Percentiles rank a stretch among this genome's conserved stretches.
Evolutionary conservation across 225 moss, liverwort and hornwort genomes (phyloP).

Genomic region (Pleurozium schreberi): DNA sequence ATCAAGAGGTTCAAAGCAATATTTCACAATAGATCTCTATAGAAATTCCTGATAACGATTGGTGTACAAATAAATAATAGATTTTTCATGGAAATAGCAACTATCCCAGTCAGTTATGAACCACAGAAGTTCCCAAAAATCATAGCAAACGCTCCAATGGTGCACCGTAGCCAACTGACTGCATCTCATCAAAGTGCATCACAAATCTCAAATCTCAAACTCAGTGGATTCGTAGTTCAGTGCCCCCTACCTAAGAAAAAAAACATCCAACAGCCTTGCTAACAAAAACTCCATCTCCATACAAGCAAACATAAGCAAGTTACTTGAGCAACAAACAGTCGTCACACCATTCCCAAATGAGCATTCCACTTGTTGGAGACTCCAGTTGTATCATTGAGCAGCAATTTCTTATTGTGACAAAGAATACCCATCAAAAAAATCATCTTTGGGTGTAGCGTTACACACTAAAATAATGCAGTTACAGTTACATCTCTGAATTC

Average conservation of each 20-base stretch:
- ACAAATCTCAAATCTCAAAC: not conserved
- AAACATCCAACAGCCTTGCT: too few relatives aligned
- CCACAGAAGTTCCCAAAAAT: not conserved
- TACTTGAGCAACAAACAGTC: not conserved
- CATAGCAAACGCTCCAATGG: not conserved
- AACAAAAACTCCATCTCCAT: not conserved
- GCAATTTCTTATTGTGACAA: not conserved
- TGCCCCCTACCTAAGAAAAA: not conserved
- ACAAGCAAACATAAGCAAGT: not conserved
- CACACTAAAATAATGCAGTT: not conserved
- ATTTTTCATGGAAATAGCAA: not conserved
- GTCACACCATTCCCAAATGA: not conserved
- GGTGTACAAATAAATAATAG: not conserved
- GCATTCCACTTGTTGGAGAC: not conserved
- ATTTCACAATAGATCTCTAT: too few relatives aligned
- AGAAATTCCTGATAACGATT: not conserved
- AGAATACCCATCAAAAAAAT: conserved; percentile 25
- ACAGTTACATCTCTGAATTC: not conserved
- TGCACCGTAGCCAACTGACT: not conserved
- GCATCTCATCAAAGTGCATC: not conserved
- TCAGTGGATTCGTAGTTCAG: not conserved
- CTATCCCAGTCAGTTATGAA: too few relatives aligned
- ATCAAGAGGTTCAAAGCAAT: not conserved
- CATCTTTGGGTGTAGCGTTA: conserved; percentile 1
- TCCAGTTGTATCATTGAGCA: not conserved